Evolutionary conservation across 495 filamentous ascomycete species (phyloP), one percentile per base, ranked within the genome.

Genomic region (Immersiella caudata): DNA sequence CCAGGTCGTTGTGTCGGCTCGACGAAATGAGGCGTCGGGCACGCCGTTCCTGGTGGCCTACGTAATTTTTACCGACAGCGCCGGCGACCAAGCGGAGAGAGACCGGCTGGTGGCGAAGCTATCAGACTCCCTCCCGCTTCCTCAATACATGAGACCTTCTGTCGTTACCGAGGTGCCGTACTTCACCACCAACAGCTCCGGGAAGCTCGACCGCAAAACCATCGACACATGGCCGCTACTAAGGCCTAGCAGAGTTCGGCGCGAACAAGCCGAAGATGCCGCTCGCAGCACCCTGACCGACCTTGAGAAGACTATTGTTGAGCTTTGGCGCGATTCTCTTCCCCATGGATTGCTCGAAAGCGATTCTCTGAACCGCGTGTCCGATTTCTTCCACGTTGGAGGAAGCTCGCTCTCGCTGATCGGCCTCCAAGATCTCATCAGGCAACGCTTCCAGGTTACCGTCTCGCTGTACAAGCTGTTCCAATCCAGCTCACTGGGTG

Each of bases 121-220:
- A 2, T 40, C 29, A 1, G 14, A 25, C 11, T 21, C 55, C 11
- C 68, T 84, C 6, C 76, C 72, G 0, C 50, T 87, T 9, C 85
- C 85, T 0, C 68, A 65, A 18, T 84, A 85, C 67, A 85, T 86
- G 81, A 62, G 70, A 9, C 86, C 86, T 0, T 70, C 75, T 1
- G 56, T 71, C 2, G 61, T 78, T 0, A 71, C 86, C 24, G 70
- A 73, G 0, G 49, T 86, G 1, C 71, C 77, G 2, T n/a, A 50
- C 0, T 35, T 88, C 25, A 85, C 85, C 0, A 62, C 69, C 11
- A 87, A 66, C 0, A 73, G 56, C 12, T 75, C 76, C 7, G 71
- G 72, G 0, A 87, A 88, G 68, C 63, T 81, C 0, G 83, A 85
- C 62, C 33, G 74, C 50, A 74, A 70, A 6, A 72, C 70, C 75